Evolutionary conservation across 306 rosid species (phyloP).

Genomic region (Adenanthera pavonina): DNA sequence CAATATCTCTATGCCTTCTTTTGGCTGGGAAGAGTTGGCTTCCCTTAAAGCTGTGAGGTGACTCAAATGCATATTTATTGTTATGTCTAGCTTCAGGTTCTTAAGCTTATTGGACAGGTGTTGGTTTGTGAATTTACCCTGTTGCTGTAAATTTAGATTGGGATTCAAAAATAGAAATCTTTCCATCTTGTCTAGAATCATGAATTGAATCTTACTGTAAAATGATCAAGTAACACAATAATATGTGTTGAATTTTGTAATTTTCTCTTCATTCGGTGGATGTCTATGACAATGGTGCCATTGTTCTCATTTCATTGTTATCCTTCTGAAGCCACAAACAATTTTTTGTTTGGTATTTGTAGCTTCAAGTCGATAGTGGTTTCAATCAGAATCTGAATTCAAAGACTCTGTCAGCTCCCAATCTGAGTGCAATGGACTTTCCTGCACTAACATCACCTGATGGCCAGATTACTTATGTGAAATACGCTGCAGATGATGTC

Average conservation of each 20-base stretch:
- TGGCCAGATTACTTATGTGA: slow-evolving; percentile 59
- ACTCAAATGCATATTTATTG: slow-evolving; percentile 32
- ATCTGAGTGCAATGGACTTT: slow-evolving; percentile 82
- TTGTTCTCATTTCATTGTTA: slow-evolving; percentile 33
- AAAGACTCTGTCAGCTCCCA: slow-evolving; percentile 75
- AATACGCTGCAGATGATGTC: slow-evolving; percentile 68
- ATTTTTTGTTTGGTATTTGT: slow-evolving; percentile 34
- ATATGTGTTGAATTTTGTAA: background rate
- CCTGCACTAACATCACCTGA: slow-evolving; percentile 75
- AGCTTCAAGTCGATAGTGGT: slow-evolving; percentile 91
- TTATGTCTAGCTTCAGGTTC: slow-evolving; percentile 40
- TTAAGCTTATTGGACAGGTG: slow-evolving; percentile 14
- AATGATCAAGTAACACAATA: slow-evolving; percentile 13
- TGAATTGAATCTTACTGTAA: no score
- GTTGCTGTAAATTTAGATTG: no score
- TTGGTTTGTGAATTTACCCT: slow-evolving; percentile 25
- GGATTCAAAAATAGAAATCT: no score
- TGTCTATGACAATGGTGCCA: background rate
- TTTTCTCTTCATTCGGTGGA: slow-evolving; percentile 27
- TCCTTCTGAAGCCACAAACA: slow-evolving; percentile 1
- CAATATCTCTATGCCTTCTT: slow-evolving; percentile 34
- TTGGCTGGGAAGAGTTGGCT: slow-evolving; percentile 38
- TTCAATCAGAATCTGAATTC: slow-evolving; percentile 73
- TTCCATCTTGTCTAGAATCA: background rate
- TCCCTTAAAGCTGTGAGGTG: slow-evolving; percentile 38